These are phyloP conservation scores for Trypanosoma theileri DNA, from an alignment of 208 protist species.

Conservation along the genomic window DNA sequence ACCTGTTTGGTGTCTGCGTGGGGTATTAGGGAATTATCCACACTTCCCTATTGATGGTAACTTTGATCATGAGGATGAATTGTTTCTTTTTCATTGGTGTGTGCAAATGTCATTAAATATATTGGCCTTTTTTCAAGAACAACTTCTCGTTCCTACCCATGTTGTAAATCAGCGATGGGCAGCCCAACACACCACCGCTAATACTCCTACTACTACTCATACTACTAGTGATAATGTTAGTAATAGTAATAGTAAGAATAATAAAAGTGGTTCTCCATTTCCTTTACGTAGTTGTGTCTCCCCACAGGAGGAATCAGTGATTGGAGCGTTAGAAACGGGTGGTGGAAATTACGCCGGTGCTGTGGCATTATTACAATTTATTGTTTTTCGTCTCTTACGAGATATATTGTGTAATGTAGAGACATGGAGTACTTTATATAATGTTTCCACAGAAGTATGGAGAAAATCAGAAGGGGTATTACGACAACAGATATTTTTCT, in stretches of 20 bases:
- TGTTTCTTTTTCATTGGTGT: slow-evolving; percentile 84
- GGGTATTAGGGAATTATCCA: slow-evolving; percentile 31
- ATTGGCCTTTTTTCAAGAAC: slow-evolving; percentile 77
- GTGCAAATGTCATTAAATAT: slow-evolving; percentile 76
- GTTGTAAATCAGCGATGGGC: slow-evolving; percentile 57
- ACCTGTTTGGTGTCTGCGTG: slow-evolving; percentile 30
- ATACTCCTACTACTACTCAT: slow-evolving; percentile 14
- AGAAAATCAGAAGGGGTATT: slow-evolving; percentile 49
- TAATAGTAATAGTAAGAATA: too few relatives aligned
- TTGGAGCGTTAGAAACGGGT: slow-evolving; percentile 54
- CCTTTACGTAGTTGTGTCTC: slow-evolving; percentile 55
- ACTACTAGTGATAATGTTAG: neutral
- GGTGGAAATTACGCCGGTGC: slow-evolving; percentile 79
- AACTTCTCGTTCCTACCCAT: slow-evolving; percentile 64
- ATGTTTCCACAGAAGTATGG: slow-evolving; percentile 38
- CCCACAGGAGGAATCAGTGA: slow-evolving; percentile 64
- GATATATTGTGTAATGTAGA: slow-evolving; percentile 64
- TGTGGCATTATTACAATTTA: slow-evolving; percentile 70
- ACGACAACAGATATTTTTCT: slow-evolving; percentile 86
- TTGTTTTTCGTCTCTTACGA: slow-evolving; percentile 69
- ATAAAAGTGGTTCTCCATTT: neutral
- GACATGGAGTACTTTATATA: slow-evolving; percentile 76
- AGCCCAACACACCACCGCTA: slow-evolving; percentile 6
- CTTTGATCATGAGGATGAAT: slow-evolving; percentile 67
- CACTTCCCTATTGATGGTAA: slow-evolving; percentile 33